Conservation (phyloP, 257 asterid genomes). For the Solanum virginianum region DNA sequence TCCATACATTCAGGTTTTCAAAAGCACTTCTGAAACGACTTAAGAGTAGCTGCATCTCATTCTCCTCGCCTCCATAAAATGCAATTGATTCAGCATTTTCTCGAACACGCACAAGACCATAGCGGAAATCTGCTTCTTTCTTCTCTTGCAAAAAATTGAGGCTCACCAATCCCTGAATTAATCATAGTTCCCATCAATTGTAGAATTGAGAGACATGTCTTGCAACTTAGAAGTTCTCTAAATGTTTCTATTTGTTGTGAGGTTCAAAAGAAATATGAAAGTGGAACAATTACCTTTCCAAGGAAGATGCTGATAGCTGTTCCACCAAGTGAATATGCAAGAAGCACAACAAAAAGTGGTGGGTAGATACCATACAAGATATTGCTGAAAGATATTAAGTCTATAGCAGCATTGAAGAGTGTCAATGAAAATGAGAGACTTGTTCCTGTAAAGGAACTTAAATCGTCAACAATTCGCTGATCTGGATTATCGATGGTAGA, state of each 20-base stretch:
- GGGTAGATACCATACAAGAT: conserved; percentile 85
- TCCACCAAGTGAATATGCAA: conserved; percentile 78
- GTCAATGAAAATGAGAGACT: conserved; percentile 80
- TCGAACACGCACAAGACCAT: conserved; percentile 80
- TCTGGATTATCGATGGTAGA: conserved; percentile 87
- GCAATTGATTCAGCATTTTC: conserved; percentile 98
- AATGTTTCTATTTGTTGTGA: background rate
- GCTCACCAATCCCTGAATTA: conserved; percentile 55
- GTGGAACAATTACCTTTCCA: conserved; percentile 54
- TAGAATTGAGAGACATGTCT: background rate
- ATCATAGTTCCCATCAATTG: background rate
- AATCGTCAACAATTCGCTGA: conserved; percentile 90
- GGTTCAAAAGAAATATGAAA: background rate
- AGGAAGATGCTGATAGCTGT: conserved; percentile 76
- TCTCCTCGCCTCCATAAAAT: conserved; percentile 85
- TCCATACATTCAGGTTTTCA: conserved; percentile 74
- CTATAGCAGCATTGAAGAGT: conserved; percentile 73
- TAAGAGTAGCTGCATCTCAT: conserved; percentile 73
- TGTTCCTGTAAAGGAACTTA: conserved; percentile 85
- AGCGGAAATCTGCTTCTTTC: conserved; percentile 86
- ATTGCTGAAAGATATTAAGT: conserved; percentile 88
- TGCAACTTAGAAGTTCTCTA: background rate
- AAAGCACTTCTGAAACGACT: conserved; percentile 76
- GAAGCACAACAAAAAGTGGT: conserved; percentile 73
- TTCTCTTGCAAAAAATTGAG: conserved; percentile 91